These are phyloP conservation scores for Sporothrix sp. DNA, from an alignment of 2,329 filamentous ascomycete species.

Conservation along the genomic window DNA sequence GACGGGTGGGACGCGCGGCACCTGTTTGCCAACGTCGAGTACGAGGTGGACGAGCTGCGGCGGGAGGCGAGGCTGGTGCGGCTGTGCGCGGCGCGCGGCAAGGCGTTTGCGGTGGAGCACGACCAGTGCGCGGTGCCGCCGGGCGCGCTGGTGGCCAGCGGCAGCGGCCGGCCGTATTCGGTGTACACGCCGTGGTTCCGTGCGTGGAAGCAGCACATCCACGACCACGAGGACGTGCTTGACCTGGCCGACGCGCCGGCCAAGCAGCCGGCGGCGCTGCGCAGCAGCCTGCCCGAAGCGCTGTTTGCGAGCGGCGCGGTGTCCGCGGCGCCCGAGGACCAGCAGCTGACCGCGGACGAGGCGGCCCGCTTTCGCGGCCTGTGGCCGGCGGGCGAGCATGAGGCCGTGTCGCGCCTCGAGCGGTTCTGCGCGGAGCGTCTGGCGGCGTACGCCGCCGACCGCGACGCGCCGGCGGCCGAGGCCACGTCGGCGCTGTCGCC, in stretches of 20 bases:
- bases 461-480: conserved; percentile 56
- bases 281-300: conserved; percentile 34
- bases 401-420: conserved; percentile 52
- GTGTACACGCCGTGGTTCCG: conserved; percentile 80
- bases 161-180: conserved; percentile 67
- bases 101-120: conserved; percentile 62
- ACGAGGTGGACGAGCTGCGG: conserved; percentile 82
- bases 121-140: conserved; percentile 79
- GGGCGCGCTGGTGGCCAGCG: conserved; percentile 55
- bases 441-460: conserved; percentile 22
- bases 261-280: conserved; percentile 38
- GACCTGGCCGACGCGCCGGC: conserved; percentile 48
- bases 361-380: conserved; percentile 45
- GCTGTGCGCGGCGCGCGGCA: conserved; percentile 49
- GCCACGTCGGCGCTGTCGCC: conserved; percentile 62
- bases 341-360: conserved; percentile 51
- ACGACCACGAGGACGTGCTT: conserved; percentile 58
- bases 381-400: conserved; percentile 47
- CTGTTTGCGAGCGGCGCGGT: conserved; percentile 54
- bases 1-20: conserved; percentile 64
- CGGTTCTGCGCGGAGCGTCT: conserved; percentile 50
- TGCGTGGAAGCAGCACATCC: conserved; percentile 63
- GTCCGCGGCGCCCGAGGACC: conserved; percentile 53
- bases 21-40: conserved; percentile 76
- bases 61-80: conserved; percentile 60